Percentiles rank a stretch among this genome's conserved stretches.
Evolutionary conservation across 2,329 filamentous ascomycete species (phyloP).

Genomic region (Monosporascus sp.): DNA sequence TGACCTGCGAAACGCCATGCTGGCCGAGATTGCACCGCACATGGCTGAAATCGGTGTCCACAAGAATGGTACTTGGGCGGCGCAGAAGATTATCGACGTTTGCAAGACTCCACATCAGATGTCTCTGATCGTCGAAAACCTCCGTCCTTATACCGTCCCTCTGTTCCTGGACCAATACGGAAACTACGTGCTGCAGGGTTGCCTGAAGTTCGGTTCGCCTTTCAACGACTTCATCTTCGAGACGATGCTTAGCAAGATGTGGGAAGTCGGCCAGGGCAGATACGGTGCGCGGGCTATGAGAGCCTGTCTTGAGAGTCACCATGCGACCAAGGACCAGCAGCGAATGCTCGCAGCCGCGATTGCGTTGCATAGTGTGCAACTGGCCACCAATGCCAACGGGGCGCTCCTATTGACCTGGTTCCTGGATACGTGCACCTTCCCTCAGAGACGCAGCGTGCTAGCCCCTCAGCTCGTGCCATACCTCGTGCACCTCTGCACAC

Average conservation of each 20-base stretch:
- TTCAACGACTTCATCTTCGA: slow-evolving; percentile 98
- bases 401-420: slow-evolving; percentile 95
- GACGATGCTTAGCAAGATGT: slow-evolving; percentile 89
- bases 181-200: slow-evolving; percentile 97
- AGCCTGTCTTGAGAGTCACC: slow-evolving; percentile 92
- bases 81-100: slow-evolving; percentile 98
- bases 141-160: slow-evolving; percentile 81
- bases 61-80: slow-evolving; percentile 99
- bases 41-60: slow-evolving; percentile 95
- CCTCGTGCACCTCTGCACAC: slow-evolving; percentile 90
- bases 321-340: slow-evolving; percentile 92
- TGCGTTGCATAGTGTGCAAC: slow-evolving; percentile 91
- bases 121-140: slow-evolving; percentile 73
- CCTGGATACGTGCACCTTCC: slow-evolving; percentile 95
- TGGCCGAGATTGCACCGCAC: slow-evolving; percentile 80
- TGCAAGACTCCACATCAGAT: slow-evolving; percentile 82
- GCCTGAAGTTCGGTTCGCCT: slow-evolving; percentile 82
- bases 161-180: slow-evolving; percentile 97
- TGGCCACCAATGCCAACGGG: slow-evolving; percentile 94
- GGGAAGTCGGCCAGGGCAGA: slow-evolving; percentile 87
- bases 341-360: slow-evolving; percentile 90
- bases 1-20: slow-evolving; percentile 83
- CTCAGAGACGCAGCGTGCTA: slow-evolving; percentile 81
- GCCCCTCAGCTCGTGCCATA: slow-evolving; percentile 89
- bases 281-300: slow-evolving; percentile 96